phyloP scores from a whole-genome alignment of 164 flowering plant genomes.

The Chimonanthus praecox region DNA sequence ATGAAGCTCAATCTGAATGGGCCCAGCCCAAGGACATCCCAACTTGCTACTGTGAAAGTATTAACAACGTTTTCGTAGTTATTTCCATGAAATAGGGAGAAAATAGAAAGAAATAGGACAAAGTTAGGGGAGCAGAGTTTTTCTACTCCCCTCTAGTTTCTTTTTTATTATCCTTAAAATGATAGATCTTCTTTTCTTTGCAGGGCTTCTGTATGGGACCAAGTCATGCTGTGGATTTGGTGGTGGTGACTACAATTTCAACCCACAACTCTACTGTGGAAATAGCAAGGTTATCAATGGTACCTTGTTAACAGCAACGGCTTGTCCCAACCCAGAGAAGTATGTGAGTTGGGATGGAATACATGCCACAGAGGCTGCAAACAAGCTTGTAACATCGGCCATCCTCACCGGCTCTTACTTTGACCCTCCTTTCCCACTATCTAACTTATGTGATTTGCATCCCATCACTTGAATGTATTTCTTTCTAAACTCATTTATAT shows the following conservation, averaged over 20 bases:
- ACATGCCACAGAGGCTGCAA: constrained; percentile 87
- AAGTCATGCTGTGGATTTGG: constrained; percentile 89
- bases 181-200: not conserved
- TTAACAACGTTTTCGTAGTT: too few relatives aligned
- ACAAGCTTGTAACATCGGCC: constrained; percentile 45
- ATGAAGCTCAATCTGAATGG: too few relatives aligned
- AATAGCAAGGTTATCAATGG: constrained; percentile 47
- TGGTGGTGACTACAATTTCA: constrained; percentile 59
- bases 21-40: too few relatives aligned
- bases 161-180: not conserved
- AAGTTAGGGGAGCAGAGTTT: too few relatives aligned
- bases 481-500: too few relatives aligned
- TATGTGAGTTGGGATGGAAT: constrained; percentile 96
- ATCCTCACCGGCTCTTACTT: constrained; percentile 57
- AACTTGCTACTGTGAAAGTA: too few relatives aligned
- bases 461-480: constrained; percentile 36
- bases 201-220: constrained; percentile 63
- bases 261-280: constrained; percentile 61
- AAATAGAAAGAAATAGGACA: too few relatives aligned
- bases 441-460: constrained; percentile 51
- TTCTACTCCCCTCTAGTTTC: not conserved
- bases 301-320: constrained; percentile 36
- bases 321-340: constrained; percentile 64
- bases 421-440: constrained; percentile 61
- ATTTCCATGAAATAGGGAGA: too few relatives aligned